Evolutionary conservation across 805 yeast species (phyloP).

Genomic region (Debaryomyces prosopidis): DNA sequence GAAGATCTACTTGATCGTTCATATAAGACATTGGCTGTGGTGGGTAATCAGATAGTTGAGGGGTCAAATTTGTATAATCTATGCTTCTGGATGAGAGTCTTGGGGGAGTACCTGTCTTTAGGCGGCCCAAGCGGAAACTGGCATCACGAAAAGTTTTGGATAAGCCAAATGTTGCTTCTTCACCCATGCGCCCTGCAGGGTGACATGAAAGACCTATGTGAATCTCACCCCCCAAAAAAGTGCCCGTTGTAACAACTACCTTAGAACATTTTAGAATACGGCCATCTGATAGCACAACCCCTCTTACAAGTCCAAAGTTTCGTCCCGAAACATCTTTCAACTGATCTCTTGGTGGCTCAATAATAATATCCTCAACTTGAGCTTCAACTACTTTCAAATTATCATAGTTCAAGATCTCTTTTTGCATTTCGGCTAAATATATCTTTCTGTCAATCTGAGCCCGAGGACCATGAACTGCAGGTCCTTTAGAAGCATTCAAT

Average conservation of each 20-base stretch:
- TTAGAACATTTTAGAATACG: slow-evolving; percentile 55
- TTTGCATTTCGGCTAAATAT: slow-evolving; percentile 79
- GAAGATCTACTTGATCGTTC: slow-evolving; percentile 65
- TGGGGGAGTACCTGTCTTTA: slow-evolving; percentile 98
- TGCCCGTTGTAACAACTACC: slow-evolving; percentile 93
- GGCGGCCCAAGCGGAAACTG: slow-evolving; percentile 82
- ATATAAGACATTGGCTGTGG: slow-evolving; percentile 89
- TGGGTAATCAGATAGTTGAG: slow-evolving; percentile 78
- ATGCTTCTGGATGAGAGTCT: slow-evolving; percentile 74
- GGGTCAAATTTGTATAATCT: slow-evolving; percentile 59
- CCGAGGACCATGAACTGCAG: slow-evolving; percentile 98
- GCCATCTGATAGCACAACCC: slow-evolving; percentile 75
- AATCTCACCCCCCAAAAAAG: slow-evolving; percentile 91
- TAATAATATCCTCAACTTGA: slow-evolving; percentile 80
- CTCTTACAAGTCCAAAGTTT: slow-evolving; percentile 51
- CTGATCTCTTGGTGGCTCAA: slow-evolving; percentile 39
- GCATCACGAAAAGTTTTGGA: slow-evolving; percentile 73
- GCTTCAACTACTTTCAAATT: slow-evolving; percentile 66
- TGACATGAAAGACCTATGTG: slow-evolving; percentile 79
- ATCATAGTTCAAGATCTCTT: slow-evolving; percentile 52
- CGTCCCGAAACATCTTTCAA: slow-evolving; percentile 37
- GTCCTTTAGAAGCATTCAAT: slow-evolving; percentile 83
- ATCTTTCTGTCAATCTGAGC: slow-evolving; percentile 91
- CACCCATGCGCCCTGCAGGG: slow-evolving; percentile 95
- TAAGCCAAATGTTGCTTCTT: slow-evolving; percentile 85